Conservation (phyloP, 2,329 filamentous ascomycete species). For the Colletotrichum plurivorum region DNA sequence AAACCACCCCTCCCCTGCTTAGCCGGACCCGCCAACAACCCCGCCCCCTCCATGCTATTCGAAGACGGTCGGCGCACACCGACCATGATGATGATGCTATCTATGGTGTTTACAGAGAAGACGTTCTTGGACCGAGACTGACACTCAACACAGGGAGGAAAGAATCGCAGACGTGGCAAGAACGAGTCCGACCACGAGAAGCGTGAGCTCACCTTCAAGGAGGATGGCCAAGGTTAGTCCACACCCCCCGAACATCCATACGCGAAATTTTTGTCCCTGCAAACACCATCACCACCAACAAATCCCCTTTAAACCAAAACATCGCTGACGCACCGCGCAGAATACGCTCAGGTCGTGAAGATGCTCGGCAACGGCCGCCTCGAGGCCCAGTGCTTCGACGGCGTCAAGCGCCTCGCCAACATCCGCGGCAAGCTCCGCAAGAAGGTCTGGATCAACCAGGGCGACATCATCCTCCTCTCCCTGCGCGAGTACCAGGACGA, state of each 20-base stretch:
- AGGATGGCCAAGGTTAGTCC: constrained; percentile 86
- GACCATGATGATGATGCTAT: constrained; percentile 21
- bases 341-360: constrained; percentile 95
- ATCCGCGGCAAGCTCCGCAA: constrained; percentile 95
- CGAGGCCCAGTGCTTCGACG: constrained; percentile 95
- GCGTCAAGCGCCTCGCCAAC: constrained; percentile 80
- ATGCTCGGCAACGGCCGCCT: constrained; percentile 97
- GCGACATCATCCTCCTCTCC: constrained; percentile 90
- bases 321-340: constrained; percentile 50
- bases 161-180: constrained; percentile 98
- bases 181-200: constrained; percentile 99
- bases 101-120: background rate
- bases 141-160: constrained; percentile 80
- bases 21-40: constrained; percentile 40
- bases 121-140: constrained; percentile 1
- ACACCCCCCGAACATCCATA: background rate
- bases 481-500: constrained; percentile 95
- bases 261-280: background rate
- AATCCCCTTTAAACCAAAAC: constrained; percentile 4
- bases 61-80: constrained; percentile 28
- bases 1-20: constrained; percentile 34
- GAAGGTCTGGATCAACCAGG: constrained; percentile 99
- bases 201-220: constrained; percentile 98
- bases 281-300: background rate
- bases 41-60: constrained; percentile 38